Percentiles rank a stretch among this genome's conserved stretches.
These are phyloP conservation scores for Nematodospora anomalae DNA, from an alignment of 1,139 yeast genomes.

Conservation along the genomic window DNA sequence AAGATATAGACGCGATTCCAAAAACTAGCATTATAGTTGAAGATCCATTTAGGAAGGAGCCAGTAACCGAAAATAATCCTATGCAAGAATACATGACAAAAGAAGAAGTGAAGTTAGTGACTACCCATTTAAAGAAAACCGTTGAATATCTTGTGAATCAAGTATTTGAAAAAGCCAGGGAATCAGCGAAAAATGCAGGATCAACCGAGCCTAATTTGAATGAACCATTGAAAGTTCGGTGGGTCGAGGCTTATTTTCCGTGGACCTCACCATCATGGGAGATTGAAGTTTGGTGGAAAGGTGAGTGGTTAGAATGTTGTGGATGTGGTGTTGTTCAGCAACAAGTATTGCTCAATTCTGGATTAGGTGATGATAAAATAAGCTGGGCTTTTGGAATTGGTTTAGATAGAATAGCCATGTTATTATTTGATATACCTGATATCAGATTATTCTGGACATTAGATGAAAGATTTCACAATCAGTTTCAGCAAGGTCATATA, in stretches of 20 bases:
- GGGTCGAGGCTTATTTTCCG: constrained; percentile 97
- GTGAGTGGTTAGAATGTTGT: constrained; percentile 96
- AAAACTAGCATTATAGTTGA: constrained; percentile 70
- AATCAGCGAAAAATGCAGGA: constrained; percentile 68
- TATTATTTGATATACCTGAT: constrained; percentile 91
- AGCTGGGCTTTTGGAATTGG: constrained; percentile 99
- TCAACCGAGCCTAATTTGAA: constrained; percentile 58
- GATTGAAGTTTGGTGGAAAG: constrained; percentile 98
- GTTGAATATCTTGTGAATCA: constrained; percentile 79
- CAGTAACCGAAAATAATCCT: constrained; percentile 66
- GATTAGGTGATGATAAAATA: constrained; percentile 56
- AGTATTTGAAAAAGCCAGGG: constrained; percentile 74
- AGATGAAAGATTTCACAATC: constrained; percentile 75
- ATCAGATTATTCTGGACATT: constrained; percentile 89
- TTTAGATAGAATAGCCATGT: constrained; percentile 92
- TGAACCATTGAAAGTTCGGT: constrained; percentile 81
- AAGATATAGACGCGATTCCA: constrained; percentile 68
- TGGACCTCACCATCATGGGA: constrained; percentile 99
- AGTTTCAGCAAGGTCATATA: constrained; percentile 66
- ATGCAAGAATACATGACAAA: constrained; percentile 76
- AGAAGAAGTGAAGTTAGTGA: constrained; percentile 65
- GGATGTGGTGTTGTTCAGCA: constrained; percentile 93
- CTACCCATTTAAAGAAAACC: constrained; percentile 80
- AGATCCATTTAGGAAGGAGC: constrained; percentile 54
- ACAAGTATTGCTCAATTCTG: constrained; percentile 73